Evolutionary conservation across 352 stramenopile genomes (phyloP).

Genomic region (Pilasporangium apinafurcum): DNA sequence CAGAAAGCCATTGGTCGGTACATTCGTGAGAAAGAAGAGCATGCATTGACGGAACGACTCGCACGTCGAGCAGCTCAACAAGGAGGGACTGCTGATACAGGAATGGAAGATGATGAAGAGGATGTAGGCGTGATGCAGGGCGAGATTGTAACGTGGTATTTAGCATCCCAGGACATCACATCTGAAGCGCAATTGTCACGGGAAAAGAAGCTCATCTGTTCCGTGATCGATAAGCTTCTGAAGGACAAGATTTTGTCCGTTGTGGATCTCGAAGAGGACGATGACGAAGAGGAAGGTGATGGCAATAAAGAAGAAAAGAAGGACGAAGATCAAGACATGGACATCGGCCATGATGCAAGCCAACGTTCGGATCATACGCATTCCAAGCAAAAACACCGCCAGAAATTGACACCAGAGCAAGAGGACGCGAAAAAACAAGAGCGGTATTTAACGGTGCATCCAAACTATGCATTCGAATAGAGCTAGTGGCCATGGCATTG

Average conservation of each 20-base stretch:
- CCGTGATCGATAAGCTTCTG: constrained; percentile 77
- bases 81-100: constrained; percentile 12
- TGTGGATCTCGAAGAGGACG: constrained; percentile 56
- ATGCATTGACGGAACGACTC: constrained; percentile 35
- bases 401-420: constrained; percentile 27
- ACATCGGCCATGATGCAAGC: too few species aligned
- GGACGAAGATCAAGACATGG: constrained; percentile 5
- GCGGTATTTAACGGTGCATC: constrained; percentile 74
- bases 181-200: constrained; percentile 70
- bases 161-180: constrained; percentile 79
- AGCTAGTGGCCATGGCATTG: constrained; percentile 1
- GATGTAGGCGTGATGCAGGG: constrained; percentile 61
- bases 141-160: constrained; percentile 81
- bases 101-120: constrained; percentile 53
- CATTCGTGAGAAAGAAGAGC: constrained; percentile 78
- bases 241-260: constrained; percentile 71
- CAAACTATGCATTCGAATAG: constrained; percentile 74
- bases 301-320: constrained; percentile 5
- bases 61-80: constrained; percentile 25
- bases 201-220: constrained; percentile 81
- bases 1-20: constrained; percentile 72
- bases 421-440: constrained; percentile 56
- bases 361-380: too few species aligned
- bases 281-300: constrained; percentile 21
- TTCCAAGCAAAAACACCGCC: too few species aligned